Conservation (phyloP, 768 basidiomycete species). For the Lactarius hatsudake region DNA sequence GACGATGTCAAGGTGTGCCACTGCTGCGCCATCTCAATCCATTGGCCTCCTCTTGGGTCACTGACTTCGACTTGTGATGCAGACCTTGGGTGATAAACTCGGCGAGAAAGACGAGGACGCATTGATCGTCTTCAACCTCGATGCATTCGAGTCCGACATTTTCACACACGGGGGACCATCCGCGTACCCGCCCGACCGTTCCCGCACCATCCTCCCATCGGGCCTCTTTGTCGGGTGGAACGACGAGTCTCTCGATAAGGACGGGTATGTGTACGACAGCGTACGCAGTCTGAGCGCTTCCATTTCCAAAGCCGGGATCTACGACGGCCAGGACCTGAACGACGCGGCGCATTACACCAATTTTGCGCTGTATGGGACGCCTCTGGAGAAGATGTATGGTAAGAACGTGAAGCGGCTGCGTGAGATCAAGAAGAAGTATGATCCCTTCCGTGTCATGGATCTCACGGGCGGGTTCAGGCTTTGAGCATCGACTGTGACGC, state of each 20-base stretch:
- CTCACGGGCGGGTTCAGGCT: constrained; percentile 61
- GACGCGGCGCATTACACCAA: constrained; percentile 52
- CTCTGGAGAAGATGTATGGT: constrained; percentile 50
- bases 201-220: background rate
- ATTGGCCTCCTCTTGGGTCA: background rate
- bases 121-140: constrained; percentile 39
- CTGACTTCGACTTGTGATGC: background rate
- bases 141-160: constrained; percentile 11
- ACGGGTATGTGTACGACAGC: constrained; percentile 42
- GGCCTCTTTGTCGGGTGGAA: constrained; percentile 44
- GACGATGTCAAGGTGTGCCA: constrained; percentile 43
- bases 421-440: constrained; percentile 44
- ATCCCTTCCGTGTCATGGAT: constrained; percentile 60
- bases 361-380: constrained; percentile 53
- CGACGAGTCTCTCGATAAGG: constrained; percentile 40
- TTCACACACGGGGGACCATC: constrained; percentile 18
- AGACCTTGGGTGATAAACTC: constrained; percentile 46
- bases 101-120: constrained; percentile 37
- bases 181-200: constrained; percentile 20
- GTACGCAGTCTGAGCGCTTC: constrained; percentile 38
- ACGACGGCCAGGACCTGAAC: constrained; percentile 40
- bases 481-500: background rate
- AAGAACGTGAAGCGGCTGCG: constrained; percentile 42
- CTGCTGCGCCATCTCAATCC: background rate
- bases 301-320: constrained; percentile 40